Evolutionary conservation across 257 asterid species (phyloP).

Genomic region (Orobanche coerulescens): DNA sequence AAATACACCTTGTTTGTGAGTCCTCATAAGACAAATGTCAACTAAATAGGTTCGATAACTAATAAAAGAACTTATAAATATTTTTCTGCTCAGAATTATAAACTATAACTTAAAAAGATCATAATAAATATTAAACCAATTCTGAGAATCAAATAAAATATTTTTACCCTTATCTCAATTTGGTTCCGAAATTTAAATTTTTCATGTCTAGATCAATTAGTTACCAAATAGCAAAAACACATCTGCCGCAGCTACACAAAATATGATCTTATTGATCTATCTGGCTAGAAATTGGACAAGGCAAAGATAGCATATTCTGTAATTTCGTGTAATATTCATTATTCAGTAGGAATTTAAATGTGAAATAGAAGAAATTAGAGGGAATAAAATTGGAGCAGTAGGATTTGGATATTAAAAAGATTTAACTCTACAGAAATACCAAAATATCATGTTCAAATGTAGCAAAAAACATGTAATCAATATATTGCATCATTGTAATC

Average conservation of each 20-base stretch:
- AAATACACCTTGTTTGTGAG: background rate
- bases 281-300: background rate
- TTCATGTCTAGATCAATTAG: background rate
- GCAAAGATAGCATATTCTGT: background rate
- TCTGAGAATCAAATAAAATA: background rate
- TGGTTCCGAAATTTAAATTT: background rate
- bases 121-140: background rate
- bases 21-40: background rate
- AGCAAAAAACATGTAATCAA: background rate
- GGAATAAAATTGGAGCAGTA: background rate
- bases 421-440: constrained; percentile 4
- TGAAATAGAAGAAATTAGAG: background rate
- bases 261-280: background rate
- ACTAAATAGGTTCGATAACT: background rate
- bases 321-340: background rate
- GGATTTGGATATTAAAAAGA: background rate
- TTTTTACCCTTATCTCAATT: background rate
- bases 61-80: background rate
- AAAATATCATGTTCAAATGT: background rate
- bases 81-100: background rate
- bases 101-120: background rate
- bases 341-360: background rate
- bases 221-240: background rate
- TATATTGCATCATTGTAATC: background rate
- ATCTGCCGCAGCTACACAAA: background rate